Conservation (phyloP, 2,329 filamentous ascomycete species). For the Pyrenochaeta sp. region DNA sequence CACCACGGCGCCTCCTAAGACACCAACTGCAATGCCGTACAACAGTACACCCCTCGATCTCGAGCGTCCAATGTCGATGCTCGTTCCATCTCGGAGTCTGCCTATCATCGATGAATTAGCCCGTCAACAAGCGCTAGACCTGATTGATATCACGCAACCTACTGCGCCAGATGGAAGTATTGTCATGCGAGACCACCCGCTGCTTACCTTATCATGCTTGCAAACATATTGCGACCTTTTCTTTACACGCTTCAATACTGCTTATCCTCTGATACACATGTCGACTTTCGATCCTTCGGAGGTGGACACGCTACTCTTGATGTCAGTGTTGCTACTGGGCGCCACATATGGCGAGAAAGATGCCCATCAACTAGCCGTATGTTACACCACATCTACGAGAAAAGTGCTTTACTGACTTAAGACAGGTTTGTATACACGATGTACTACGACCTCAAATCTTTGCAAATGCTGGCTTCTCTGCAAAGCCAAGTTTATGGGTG, state of each 20-base stretch:
- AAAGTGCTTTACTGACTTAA: slow-evolving; percentile 2
- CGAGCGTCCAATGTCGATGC: slow-evolving; percentile 46
- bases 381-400: slow-evolving; percentile 10
- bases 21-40: neutral
- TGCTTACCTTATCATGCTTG: slow-evolving; percentile 61
- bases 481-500: slow-evolving; percentile 68
- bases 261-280: slow-evolving; percentile 67
- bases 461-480: slow-evolving; percentile 64
- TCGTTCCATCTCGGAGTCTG: slow-evolving; percentile 40
- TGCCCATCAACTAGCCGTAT: slow-evolving; percentile 65
- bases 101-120: slow-evolving; percentile 54
- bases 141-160: slow-evolving; percentile 61
- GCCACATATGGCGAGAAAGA: slow-evolving; percentile 68
- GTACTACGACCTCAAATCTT: slow-evolving; percentile 68
- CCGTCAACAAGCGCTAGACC: slow-evolving; percentile 56
- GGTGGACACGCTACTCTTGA: slow-evolving; percentile 62
- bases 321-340: slow-evolving; percentile 66
- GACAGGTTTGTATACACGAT: slow-evolving; percentile 66
- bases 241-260: slow-evolving; percentile 67
- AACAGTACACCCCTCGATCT: slow-evolving; percentile 21
- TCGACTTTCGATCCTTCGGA: slow-evolving; percentile 63
- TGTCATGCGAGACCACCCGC: slow-evolving; percentile 59
- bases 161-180: slow-evolving; percentile 58
- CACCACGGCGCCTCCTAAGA: neutral
- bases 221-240: slow-evolving; percentile 67